A percentile compares a stretch with the other conserved stretches of the same genome.
phyloP scores from a whole-genome alignment of 179 eudicot species.

The Patellifolia procumbens region DNA sequence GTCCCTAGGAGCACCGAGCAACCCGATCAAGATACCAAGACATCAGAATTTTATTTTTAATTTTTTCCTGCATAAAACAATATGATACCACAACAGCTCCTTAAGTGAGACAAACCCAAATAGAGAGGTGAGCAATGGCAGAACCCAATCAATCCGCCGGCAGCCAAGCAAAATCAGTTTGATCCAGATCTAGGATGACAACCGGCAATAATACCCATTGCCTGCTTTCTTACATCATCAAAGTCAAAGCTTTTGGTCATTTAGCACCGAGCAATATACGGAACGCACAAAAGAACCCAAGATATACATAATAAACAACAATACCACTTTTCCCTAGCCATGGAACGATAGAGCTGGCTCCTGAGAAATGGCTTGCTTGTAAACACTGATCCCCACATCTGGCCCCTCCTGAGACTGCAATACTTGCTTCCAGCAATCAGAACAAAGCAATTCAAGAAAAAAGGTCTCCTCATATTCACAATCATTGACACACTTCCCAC shows the following conservation, averaged over 20 bases:
- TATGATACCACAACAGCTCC: constrained; percentile 20
- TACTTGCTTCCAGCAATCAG: constrained; percentile 46
- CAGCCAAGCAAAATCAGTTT: constrained; percentile 2
- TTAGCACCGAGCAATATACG: background rate
- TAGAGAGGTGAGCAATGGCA: background rate
- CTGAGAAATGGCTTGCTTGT: background rate
- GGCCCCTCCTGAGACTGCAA: constrained; percentile 30
- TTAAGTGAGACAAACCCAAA: background rate
- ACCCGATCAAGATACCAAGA: background rate
- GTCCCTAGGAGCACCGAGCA: constrained; percentile 1
- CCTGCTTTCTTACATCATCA: background rate
- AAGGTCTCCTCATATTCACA: constrained; percentile 72
- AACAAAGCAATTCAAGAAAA: constrained; percentile 60
- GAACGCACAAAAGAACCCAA: background rate
- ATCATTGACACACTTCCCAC: constrained; percentile 74
- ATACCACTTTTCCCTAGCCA: constrained; percentile 31
- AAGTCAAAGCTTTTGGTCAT: constrained; percentile 3
- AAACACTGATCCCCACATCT: constrained; percentile 26
- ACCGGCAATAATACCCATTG: background rate
- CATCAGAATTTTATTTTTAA: background rate
- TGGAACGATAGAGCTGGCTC: constrained; percentile 25
- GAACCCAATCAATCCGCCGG: background rate
- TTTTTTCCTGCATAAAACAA: background rate
- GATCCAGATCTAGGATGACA: constrained; percentile 6
- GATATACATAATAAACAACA: background rate